Evolutionary conservation across 306 rosid species (phyloP).

Genomic region (Cicer bijugum): DNA sequence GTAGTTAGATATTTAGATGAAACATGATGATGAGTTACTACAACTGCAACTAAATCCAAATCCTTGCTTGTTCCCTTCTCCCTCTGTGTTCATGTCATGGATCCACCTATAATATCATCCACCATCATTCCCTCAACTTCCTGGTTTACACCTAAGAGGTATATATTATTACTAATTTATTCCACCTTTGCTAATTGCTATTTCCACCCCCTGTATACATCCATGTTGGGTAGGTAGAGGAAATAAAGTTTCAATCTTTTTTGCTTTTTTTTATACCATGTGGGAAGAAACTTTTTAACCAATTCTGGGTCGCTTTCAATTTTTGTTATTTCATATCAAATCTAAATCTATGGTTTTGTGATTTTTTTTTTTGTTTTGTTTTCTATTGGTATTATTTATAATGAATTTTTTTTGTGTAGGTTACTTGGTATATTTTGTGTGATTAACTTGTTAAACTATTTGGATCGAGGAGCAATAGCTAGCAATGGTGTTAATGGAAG

Average conservation of each 20-base stretch:
- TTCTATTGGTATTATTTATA: not conserved
- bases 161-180: not conserved
- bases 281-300: slow-evolving; percentile 10
- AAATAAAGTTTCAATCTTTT: slow-evolving; percentile 11
- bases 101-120: slow-evolving; percentile 39
- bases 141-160: slow-evolving; percentile 87
- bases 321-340: not conserved
- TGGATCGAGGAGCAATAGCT: slow-evolving; percentile 94
- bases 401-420: slow-evolving; percentile 56
- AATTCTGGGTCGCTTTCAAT: slow-evolving; percentile 4
- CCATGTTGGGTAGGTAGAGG: slow-evolving; percentile 27
- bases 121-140: slow-evolving; percentile 56
- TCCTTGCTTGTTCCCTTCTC: not conserved
- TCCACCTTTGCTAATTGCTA: not conserved
- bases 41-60: not conserved
- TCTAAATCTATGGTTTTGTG: not conserved
- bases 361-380: not conserved
- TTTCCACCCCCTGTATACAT: slow-evolving; percentile 31
- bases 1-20: too few species aligned
- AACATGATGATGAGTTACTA: too few species aligned
- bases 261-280: slow-evolving; percentile 13
- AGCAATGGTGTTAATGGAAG: slow-evolving; percentile 95
- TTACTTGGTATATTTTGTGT: slow-evolving; percentile 72
- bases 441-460: slow-evolving; percentile 79
- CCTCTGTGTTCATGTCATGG: slow-evolving; percentile 26